Base-by-base conservation (phyloP, 129 eudicot species). In the Flaveria bidentis region DNA sequence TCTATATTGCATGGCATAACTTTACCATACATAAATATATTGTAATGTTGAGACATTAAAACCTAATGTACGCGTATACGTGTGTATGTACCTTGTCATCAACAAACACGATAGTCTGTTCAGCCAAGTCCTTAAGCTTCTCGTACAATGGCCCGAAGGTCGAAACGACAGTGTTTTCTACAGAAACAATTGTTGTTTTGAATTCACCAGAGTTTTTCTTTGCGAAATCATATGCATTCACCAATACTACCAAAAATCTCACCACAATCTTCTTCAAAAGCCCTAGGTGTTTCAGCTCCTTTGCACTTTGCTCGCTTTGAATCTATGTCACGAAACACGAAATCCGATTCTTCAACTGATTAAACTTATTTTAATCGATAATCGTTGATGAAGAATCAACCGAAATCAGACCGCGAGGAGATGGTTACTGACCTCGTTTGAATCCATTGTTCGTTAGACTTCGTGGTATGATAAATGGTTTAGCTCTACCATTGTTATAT, bases 121-220 rank as follows among this genome's bases (percentile, higher is more conserved):
- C 77, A 55, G 90, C 82, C 49, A 85, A 66, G 58, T 69, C 86
- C 69, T 82, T 84, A 63, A 88, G 72, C 41, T 73, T 79, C 36
- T 83, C 71, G 60, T 76, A 92, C 44, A 87, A 83, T 14, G 97
- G 98, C 28, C 82, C 75, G 6, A 86, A 76, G 14, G 74, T 81
- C 0, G 82, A 46, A 14, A 77, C 80, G 9, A 90, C 83, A n/a
- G 85, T 79, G 30, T 69, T 82, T 67, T 92, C 98, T 7, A 76
- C 88, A 15, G 78, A 45, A 12, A 47, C 84, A 66, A 89, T 68
- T 17, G 72, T 82, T 9, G 88, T 69, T 78, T 84, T 83, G 57
- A 79, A 49, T 10, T 88, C 56, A 8, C 88, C 92, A 2, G 90
- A 86, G 51, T 85, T 89, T 50, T 81, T 78, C 84, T 89, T 92